phyloP scores from a whole-genome alignment of 1,139 yeast species.

The Pichia sp. region DNA sequence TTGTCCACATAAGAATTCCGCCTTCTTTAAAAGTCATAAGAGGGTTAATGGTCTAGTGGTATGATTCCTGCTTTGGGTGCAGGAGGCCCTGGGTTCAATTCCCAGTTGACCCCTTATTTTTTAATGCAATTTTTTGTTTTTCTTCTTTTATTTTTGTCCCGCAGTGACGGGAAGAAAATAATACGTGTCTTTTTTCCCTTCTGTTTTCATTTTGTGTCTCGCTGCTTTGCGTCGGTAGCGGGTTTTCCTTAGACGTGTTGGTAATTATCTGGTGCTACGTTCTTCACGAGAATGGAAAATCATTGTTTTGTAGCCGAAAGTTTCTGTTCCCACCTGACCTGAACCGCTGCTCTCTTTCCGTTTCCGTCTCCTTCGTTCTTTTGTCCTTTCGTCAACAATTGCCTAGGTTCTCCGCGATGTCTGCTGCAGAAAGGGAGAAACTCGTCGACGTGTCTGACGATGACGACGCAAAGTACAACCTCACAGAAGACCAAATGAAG shows the following conservation, averaged over 20 bases:
- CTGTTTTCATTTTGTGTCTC: not conserved
- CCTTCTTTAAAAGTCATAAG: not conserved
- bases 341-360: too few relatives aligned
- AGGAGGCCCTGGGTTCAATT: constrained; percentile 35
- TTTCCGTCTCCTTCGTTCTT: not conserved
- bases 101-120: constrained; percentile 32
- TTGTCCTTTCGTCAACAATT: not conserved
- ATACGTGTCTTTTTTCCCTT: constrained; percentile 2
- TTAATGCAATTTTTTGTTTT: not conserved
- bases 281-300: not conserved
- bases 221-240: not conserved
- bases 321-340: not conserved
- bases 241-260: constrained; percentile 1
- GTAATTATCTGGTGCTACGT: not conserved
- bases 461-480: constrained; percentile 5
- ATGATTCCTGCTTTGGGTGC: constrained; percentile 51
- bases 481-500: constrained; percentile 30
- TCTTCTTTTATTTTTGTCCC: not conserved
- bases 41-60: constrained; percentile 36
- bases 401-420: constrained; percentile 1
- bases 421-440: constrained; percentile 2
- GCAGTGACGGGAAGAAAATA: not conserved
- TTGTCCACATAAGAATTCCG: too few relatives aligned
- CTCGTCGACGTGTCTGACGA: constrained; percentile 3
- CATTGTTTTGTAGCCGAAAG: not conserved